Evolutionary conservation across 768 basidiomycete species (phyloP).

Genomic region (Coprinopsis strossmayeri): DNA sequence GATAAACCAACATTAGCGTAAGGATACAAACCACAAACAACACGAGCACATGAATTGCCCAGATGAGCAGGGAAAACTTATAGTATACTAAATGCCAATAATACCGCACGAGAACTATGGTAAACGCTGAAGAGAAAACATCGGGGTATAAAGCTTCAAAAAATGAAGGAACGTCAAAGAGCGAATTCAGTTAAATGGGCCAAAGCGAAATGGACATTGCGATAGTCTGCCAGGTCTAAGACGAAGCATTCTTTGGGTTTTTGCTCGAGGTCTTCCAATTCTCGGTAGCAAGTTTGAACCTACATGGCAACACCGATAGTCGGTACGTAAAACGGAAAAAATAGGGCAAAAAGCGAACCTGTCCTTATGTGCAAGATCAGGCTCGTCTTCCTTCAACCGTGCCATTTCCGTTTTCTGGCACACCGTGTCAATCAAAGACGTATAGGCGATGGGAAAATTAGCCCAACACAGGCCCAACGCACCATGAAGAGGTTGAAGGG

Average conservation of each 20-base stretch:
- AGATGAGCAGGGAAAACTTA: constrained; percentile 4
- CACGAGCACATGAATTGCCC: neutral
- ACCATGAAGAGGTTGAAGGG: constrained; percentile 75
- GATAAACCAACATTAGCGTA: constrained; percentile 1
- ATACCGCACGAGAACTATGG: constrained; percentile 5
- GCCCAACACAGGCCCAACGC: constrained; percentile 16
- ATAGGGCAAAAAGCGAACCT: constrained; percentile 38
- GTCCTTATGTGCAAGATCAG: constrained; percentile 66
- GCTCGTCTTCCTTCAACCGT: constrained; percentile 69
- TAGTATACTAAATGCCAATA: constrained; percentile 3
- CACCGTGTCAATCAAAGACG: constrained; percentile 8
- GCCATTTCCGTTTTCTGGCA: constrained; percentile 70
- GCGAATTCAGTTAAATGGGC: constrained; percentile 1
- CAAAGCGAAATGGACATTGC: too few species aligned
- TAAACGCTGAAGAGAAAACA: constrained; percentile 3
- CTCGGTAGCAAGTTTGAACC: constrained; percentile 66
- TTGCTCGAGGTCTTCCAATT: constrained; percentile 78
- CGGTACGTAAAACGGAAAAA: constrained; percentile 13
- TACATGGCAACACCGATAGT: constrained; percentile 19
- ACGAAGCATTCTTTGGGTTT: constrained; percentile 47
- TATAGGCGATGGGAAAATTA: neutral
- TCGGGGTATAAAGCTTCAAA: constrained; percentile 3
- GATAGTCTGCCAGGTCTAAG: constrained; percentile 18
- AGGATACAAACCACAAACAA: constrained; percentile 6
- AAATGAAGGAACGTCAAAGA: constrained; percentile 7